Evolutionary conservation across 352 stramenopile species (phyloP), one percentile per base, ranked within the genome.

Genomic region (Globisporangium carolinianum): DNA sequence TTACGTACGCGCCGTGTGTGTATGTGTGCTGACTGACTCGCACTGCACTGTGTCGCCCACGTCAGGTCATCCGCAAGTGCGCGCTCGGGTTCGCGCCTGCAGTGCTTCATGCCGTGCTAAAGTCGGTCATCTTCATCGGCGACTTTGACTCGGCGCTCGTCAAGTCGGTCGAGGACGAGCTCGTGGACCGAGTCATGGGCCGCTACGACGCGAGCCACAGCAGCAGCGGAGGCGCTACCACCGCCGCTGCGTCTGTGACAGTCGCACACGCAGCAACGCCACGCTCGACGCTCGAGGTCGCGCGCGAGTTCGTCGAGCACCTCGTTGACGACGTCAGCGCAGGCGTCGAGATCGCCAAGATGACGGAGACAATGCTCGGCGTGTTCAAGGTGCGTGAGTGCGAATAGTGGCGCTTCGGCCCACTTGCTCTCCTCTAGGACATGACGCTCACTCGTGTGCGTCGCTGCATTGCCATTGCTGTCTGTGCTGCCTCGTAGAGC

Each of bases 131-230:
- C 17, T 93, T 91, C 45, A 83, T 93, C 7, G 81, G 79, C 5
- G 80, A 94, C 39, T 91, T 87, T 41, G 79, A 91, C 52, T 63
- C 75, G 0, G 64, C 77, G 3, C 47, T 89, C 5, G 71, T 80
- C 17, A 92, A 90, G 47, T 63, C 67, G 0, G 67, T 90, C 6
- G 76, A 90, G 58, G 71, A 89, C 53, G 84, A 89, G 47, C 55
- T 94, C 24, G 74, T 92, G 32, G 72, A 72, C 48, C 87, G 83
- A 32, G 73, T 94, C 49, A 89, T 92, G 82, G 71, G 58, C 47
- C 66, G 75, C 17, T 87, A 89, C 61, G 80, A 91, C 57, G 60
- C 63, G 1, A 64, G 79, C 41, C 68, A 72, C 5, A 63, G 51
- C 46, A 52, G 72, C n/a, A 8, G 7, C 5, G 12, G 42, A 9